Evolutionary conservation across 805 yeast species (phyloP), one percentile per base, ranked within the genome.

Genomic region (Ogataea nonfermentans): DNA sequence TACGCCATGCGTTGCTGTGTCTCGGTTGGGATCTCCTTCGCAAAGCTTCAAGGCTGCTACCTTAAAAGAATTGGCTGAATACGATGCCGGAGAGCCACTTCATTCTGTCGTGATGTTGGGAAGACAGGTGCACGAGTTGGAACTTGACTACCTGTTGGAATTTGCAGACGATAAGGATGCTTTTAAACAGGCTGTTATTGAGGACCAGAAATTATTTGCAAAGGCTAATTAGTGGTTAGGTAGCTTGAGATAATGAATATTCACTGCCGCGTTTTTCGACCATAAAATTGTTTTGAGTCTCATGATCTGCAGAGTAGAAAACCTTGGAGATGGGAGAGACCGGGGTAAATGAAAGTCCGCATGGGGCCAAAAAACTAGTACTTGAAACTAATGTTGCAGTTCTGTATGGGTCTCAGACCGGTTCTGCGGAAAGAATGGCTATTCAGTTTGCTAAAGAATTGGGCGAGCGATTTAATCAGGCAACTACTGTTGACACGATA

Each of bases 1-100:
- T 34, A 90, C 98, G 1, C 97, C 98, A 12, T 91, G 95, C 56
- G 89, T 91, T 24, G 95, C 97, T 1, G 81, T 91, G 19, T 86
- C 96, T 14, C 78, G 99, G 58, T 65, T 91, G 27, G 99, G 99
- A 2, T 78, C 96, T 7, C 91, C 95, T 15, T 62, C 70, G 4
- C 99, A 91, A 66, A 60, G 65, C 6, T 85, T 91, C 67, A 81
- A 83, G 55, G 91, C 96, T 6, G 98, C 83, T 4, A 84, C 96
- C 12, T 73, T 91, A 44, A 62, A 74, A 48, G 86, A 91, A 54
- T 68, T 91, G 59, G 74, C 86, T 6, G 76, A 78, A 34, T 89
- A 86, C 56, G 97, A 90, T 49, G 78, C 95, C 9, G 99, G 99
- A 30, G 95, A 81, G 56, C 99, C 99, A 20, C 69, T 91, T 52